A percentile compares a stretch with the other conserved stretches of the same genome.
These are phyloP conservation scores for Epichloe coenophiala DNA, from an alignment of 2,329 filamentous ascomycete species.

Conservation along the genomic window DNA sequence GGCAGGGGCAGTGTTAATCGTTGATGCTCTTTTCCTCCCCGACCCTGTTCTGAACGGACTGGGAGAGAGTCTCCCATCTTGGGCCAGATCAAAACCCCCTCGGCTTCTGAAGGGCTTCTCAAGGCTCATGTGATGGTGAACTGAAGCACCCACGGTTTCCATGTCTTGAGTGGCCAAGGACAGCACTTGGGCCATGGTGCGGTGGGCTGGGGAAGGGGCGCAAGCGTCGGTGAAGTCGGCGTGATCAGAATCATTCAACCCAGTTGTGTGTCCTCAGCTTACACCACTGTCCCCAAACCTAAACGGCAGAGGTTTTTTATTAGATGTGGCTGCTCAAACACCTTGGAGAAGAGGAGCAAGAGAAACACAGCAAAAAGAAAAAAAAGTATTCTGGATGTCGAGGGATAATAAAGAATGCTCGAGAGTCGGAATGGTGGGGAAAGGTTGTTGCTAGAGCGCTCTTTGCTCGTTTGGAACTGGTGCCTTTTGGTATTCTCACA, in stretches of 20 bases:
- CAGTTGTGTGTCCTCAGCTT: constrained; percentile 1
- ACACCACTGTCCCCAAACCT: constrained; percentile 1
- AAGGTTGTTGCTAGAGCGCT: constrained; percentile 3
- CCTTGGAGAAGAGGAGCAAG: not conserved
- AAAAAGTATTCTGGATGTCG: not conserved
- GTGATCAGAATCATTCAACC: constrained; percentile 3
- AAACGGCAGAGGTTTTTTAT: not conserved
- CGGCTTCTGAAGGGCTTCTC: constrained; percentile 9
- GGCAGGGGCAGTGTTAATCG: constrained; percentile 32
- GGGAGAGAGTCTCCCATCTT: constrained; percentile 5
- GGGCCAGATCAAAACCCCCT: constrained; percentile 4
- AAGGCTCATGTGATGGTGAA: constrained; percentile 11
- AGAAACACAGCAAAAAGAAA: not conserved
- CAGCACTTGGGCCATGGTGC: constrained; percentile 14
- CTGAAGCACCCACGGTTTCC: constrained; percentile 10
- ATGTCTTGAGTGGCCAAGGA: constrained; percentile 12
- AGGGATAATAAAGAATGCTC: constrained; percentile 6
- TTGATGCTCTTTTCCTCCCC: constrained; percentile 30
- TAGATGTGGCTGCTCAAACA: not conserved
- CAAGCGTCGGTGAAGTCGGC: constrained; percentile 2
- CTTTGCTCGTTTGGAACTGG: not conserved
- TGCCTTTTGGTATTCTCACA: constrained; percentile 4
- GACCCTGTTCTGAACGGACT: constrained; percentile 4
- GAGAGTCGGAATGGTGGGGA: constrained; percentile 1
- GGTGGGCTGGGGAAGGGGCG: not conserved